Conservation (phyloP, 1,284 basidiomycete species). For the Mixia osmundae region DNA sequence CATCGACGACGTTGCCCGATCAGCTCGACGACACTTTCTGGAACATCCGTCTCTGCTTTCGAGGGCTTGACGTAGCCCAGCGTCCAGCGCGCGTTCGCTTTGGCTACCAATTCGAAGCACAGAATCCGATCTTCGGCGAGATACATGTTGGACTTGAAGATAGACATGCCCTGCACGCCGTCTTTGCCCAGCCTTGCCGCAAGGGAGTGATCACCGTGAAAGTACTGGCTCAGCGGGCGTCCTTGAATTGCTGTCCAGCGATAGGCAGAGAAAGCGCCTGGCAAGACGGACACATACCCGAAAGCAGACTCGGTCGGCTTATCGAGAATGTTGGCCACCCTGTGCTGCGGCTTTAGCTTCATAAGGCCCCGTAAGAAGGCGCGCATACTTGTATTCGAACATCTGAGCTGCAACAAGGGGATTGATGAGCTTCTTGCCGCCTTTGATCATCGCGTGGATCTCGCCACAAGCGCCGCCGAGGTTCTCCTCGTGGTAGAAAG, state of each 20-base stretch:
- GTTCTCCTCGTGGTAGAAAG: conserved; percentile 53
- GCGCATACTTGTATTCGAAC: conserved; percentile 61
- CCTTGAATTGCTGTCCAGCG: conserved; percentile 77
- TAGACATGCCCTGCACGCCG: conserved; percentile 7
- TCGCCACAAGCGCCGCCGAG: conserved; percentile 62
- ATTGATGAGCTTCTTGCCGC: conserved; percentile 74
- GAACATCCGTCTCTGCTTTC: conserved; percentile 7
- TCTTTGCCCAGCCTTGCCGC: background rate
- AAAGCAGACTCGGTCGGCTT: conserved; percentile 82
- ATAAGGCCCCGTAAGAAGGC: background rate
- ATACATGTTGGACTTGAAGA: conserved; percentile 7
- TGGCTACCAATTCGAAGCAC: conserved; percentile 17
- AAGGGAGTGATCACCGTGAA: conserved; percentile 69
- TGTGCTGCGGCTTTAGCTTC: background rate
- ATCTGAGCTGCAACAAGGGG: conserved; percentile 88
- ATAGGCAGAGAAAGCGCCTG: conserved; percentile 92
- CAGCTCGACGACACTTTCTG: conserved; percentile 44
- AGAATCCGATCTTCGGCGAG: conserved; percentile 5
- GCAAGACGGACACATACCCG: conserved; percentile 71
- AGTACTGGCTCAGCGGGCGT: conserved; percentile 83
- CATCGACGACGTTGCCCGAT: conserved; percentile 23
- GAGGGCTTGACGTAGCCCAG: conserved; percentile 13
- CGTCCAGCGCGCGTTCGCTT: conserved; percentile 29
- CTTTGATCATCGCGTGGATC: conserved; percentile 56
- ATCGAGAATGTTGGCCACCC: conserved; percentile 87